Conservation (phyloP, 139 green algal genomes). For the Chlorella sp. region DNA sequence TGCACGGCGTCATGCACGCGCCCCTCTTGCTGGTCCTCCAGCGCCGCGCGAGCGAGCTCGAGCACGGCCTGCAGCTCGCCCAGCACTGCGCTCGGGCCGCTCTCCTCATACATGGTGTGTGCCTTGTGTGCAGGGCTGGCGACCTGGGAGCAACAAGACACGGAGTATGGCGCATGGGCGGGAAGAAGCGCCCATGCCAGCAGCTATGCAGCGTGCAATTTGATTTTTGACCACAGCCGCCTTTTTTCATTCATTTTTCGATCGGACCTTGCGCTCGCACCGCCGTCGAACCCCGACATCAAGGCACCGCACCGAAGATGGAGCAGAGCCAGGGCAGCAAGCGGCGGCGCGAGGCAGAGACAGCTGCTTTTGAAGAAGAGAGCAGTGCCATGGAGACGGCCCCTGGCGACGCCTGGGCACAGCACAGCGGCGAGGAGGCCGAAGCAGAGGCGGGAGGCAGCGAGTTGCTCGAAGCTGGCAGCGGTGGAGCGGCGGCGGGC, state of each 20-base stretch:
- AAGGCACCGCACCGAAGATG: not conserved
- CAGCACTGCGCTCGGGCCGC: not conserved
- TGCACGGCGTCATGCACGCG: conserved; percentile 1
- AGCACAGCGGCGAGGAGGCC: not conserved
- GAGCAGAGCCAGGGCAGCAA: not conserved
- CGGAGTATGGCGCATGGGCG: not conserved
- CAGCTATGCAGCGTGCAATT: not conserved
- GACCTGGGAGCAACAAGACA: not conserved
- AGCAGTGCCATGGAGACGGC: not conserved
- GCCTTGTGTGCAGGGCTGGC: not conserved
- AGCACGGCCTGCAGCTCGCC: conserved; percentile 16
- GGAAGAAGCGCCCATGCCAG: not conserved
- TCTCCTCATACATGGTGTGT: not conserved
- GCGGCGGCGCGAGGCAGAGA: not conserved
- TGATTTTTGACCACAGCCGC: too few species aligned
- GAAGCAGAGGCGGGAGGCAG: not conserved
- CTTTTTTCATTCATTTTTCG: not conserved
- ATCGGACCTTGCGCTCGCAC: too few species aligned
- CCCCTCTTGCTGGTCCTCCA: conserved; percentile 17
- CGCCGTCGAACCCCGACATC: too few species aligned
- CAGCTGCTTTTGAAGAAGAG: not conserved
- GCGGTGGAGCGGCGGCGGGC: not conserved
- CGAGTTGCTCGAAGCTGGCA: not conserved
- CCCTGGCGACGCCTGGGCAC: not conserved
- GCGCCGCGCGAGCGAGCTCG: not conserved